A percentile compares a stretch with the other conserved stretches of the same genome.
Evolutionary conservation across 2,329 filamentous ascomycete species (phyloP).

Genomic region (Nigrospora osmanthi): DNA sequence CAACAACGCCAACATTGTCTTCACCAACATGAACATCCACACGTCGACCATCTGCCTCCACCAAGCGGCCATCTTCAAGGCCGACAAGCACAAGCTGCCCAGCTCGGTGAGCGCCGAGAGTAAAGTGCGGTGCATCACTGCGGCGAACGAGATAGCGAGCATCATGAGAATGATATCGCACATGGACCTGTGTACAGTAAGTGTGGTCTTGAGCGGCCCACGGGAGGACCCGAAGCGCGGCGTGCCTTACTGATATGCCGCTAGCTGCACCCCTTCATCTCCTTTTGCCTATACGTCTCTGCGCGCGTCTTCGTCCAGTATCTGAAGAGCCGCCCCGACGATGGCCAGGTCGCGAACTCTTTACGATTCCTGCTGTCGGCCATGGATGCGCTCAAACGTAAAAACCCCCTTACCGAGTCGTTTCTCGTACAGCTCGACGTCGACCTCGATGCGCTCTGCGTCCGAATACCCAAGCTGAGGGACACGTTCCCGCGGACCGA

Average conservation of each 20-base stretch:
- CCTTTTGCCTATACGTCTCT: slow-evolving; percentile 93
- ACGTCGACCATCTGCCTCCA: slow-evolving; percentile 97
- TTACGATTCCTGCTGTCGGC: slow-evolving; percentile 85
- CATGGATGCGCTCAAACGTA: slow-evolving; percentile 81
- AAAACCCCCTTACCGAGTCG: slow-evolving; percentile 87
- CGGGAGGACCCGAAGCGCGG: too few species aligned
- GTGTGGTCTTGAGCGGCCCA: slow-evolving; percentile 17
- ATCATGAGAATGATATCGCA: slow-evolving; percentile 96
- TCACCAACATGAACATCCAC: slow-evolving; percentile 94
- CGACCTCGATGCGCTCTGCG: slow-evolving; percentile 69
- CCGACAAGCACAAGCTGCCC: slow-evolving; percentile 78
- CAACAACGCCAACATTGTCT: slow-evolving; percentile 75
- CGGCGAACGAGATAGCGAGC: slow-evolving; percentile 85
- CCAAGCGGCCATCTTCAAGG: slow-evolving; percentile 96
- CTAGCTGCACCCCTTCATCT: slow-evolving; percentile 92
- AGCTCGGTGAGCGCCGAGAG: slow-evolving; percentile 76
- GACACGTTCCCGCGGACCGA: slow-evolving; percentile 44
- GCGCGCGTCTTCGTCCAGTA: slow-evolving; percentile 94
- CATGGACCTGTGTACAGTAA: slow-evolving; percentile 73
- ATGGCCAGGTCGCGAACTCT: slow-evolving; percentile 69
- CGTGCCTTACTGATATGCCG: too few species aligned
- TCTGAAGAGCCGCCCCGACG: slow-evolving; percentile 85
- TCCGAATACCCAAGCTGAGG: slow-evolving; percentile 51
- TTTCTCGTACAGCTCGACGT: slow-evolving; percentile 91
- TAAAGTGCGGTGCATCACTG: slow-evolving; percentile 86